phyloP scores from a whole-genome alignment of 2,329 filamentous ascomycete genomes.

The Penicillium digitatum region DNA sequence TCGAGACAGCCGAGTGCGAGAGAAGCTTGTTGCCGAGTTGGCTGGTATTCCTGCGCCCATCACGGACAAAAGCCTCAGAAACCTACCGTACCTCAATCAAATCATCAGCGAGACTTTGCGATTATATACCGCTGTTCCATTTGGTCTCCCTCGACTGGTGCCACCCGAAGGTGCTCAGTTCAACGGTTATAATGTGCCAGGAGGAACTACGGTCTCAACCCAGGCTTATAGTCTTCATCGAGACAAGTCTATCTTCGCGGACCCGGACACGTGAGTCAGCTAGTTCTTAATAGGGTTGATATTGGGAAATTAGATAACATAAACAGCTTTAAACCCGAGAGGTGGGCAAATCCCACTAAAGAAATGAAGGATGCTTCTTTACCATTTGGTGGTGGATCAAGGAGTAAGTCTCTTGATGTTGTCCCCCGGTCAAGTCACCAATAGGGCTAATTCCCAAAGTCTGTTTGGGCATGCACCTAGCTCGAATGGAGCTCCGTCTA shows the following conservation, averaged over 20 bases:
- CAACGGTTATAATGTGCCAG: conserved; percentile 46
- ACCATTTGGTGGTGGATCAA: conserved; percentile 65
- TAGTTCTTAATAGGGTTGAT: no score
- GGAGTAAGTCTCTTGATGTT: conserved; percentile 38
- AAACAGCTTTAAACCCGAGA: conserved; percentile 23
- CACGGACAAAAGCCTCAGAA: conserved; percentile 44
- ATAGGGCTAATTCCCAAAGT: conserved; percentile 30
- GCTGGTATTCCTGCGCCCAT: conserved; percentile 14
- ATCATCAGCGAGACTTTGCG: conserved; percentile 37
- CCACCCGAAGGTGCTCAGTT: conserved; percentile 41
- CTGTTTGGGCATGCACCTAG: conserved; percentile 67
- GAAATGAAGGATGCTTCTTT: conserved; percentile 57
- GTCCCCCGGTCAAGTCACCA: not conserved
- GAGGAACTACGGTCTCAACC: conserved; percentile 51
- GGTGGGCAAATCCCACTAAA: conserved; percentile 26
- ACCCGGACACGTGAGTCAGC: conserved; percentile 49
- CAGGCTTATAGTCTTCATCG: conserved; percentile 56
- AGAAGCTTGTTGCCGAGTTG: conserved; percentile 21
- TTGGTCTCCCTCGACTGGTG: conserved; percentile 38
- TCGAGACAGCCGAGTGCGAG: conserved; percentile 10
- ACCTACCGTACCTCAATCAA: conserved; percentile 26
- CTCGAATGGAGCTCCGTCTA: conserved; percentile 55
- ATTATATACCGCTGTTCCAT: conserved; percentile 38
- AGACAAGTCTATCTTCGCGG: conserved; percentile 48
- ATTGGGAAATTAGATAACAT: conserved; percentile 35